Percentiles rank a stretch among this genome's conserved stretches.
Conservation (phyloP, 352 stramenopile species). For the Elongisporangium anandrum region DNA sequence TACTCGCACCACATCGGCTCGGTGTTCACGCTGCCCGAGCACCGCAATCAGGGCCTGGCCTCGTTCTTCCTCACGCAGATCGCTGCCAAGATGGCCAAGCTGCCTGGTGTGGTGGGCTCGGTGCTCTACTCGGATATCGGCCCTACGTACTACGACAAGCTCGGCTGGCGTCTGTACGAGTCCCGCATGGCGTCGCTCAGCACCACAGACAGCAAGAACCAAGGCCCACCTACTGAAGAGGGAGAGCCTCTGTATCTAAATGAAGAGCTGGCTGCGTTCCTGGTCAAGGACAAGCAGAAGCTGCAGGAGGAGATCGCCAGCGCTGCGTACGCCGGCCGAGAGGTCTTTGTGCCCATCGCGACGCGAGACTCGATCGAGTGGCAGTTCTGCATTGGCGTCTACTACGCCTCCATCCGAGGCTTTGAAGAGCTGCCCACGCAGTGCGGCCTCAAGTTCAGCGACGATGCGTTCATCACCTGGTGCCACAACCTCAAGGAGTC, state of each 20-base stretch:
- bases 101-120: constrained; percentile 24
- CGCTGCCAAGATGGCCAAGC: constrained; percentile 16
- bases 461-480: constrained; percentile 47
- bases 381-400: constrained; percentile 41
- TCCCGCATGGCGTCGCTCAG: constrained; percentile 30
- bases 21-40: constrained; percentile 47
- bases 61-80: constrained; percentile 34
- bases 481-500: constrained; percentile 51
- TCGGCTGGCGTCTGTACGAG: constrained; percentile 42
- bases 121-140: constrained; percentile 56
- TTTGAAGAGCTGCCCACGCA: constrained; percentile 24
- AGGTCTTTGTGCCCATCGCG: constrained; percentile 35
- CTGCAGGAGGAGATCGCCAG: constrained; percentile 22
- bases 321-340: constrained; percentile 13
- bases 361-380: constrained; percentile 48
- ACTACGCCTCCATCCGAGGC: constrained; percentile 28
- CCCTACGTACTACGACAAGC: constrained; percentile 39
- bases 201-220: not conserved
- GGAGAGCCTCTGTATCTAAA: constrained; percentile 19
- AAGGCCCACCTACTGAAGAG: not conserved
- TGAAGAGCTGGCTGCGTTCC: constrained; percentile 24
- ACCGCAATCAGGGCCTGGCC: constrained; percentile 34
- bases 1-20: constrained; percentile 49
- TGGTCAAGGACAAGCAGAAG: constrained; percentile 29
- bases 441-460: constrained; percentile 29